A percentile compares a stretch with the other conserved stretches of the same genome.
These are phyloP conservation scores for Astrocystis sublimbata DNA, from an alignment of 495 filamentous ascomycete genomes.

Conservation along the genomic window DNA sequence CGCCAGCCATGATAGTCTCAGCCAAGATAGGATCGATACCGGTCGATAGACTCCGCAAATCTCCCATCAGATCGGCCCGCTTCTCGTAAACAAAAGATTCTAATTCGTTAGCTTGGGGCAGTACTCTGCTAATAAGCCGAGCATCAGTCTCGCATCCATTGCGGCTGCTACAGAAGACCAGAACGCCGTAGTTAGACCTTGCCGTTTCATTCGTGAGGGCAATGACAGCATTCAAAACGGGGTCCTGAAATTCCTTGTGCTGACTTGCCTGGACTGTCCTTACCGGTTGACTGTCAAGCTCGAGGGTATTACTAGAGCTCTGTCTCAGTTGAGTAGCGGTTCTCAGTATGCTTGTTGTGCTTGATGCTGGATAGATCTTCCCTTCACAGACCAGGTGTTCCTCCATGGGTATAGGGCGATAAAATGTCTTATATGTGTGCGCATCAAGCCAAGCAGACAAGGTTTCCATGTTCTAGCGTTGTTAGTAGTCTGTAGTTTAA, in stretches of 20 bases:
- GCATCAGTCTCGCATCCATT: conserved; percentile 64
- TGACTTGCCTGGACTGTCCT: conserved; percentile 55
- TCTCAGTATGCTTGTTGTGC: conserved; percentile 62
- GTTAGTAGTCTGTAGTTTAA: neutral
- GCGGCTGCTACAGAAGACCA: conserved; percentile 78
- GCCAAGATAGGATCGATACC: conserved; percentile 69
- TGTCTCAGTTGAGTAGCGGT: conserved; percentile 56
- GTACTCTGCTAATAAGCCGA: conserved; percentile 60
- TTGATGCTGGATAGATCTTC: conserved; percentile 64
- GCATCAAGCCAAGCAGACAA: conserved; percentile 73
- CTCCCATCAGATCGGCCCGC: conserved; percentile 65
- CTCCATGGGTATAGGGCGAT: conserved; percentile 71
- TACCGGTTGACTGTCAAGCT: conserved; percentile 41
- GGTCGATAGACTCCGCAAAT: conserved; percentile 64
- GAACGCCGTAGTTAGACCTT: conserved; percentile 65
- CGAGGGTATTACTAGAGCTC: conserved; percentile 34
- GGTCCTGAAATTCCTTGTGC: conserved; percentile 62
- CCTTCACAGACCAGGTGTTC: conserved; percentile 78
- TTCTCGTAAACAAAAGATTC: conserved; percentile 54
- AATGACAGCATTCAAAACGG: conserved; percentile 68
- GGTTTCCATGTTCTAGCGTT: conserved; percentile 64
- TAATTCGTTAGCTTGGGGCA: conserved; percentile 49
- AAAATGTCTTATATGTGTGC: conserved; percentile 70
- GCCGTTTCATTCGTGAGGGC: conserved; percentile 68
- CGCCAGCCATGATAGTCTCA: conserved; percentile 63